Base-by-base conservation (phyloP, 768 basidiomycete genomes). In the Russula virescens region DNA sequence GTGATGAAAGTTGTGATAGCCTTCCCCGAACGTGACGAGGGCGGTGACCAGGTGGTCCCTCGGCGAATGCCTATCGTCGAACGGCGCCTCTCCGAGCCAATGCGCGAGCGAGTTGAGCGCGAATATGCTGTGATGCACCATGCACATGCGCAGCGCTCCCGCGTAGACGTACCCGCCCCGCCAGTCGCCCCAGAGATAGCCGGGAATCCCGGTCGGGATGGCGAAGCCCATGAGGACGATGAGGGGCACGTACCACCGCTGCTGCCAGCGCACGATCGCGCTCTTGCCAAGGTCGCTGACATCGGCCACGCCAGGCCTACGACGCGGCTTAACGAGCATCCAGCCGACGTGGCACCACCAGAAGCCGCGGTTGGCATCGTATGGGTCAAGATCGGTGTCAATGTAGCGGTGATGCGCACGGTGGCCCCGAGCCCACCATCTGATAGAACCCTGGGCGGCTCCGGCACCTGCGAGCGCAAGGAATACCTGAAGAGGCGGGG, bases 1-100 rank as follows among this genome's bases (percentile, higher is more conserved):
- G 72, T 96, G 94, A 77, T 96, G 93, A 83, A 94, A 95, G 76
- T 96, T 96, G 80, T 97, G 94, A 78, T 96, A 96, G 11, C 94
- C 94, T 73, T 97, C 94, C 54, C 94, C 94, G 69, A 94, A 87
- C 43, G 93, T 96, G 64, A 85, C 87, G 45, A 96, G 77, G 6
- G 94, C 94, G 38, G 92, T 94, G 72, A 94, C 73, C 65, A 95
- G 73, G 73, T 94, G 92, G 74, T 96, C 92, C 55, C 87, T 81
- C 18, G 94, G 93, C 18, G 90, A 89, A 75, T 93, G 91, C 78
- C 92, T 94, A 82, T 94, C 91, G 75, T 95, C 92, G 71, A 93
- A 95, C 31, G 92, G 90, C 19, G 88, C 77, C 63, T 94, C 93
- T 53, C 93, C 94, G 64, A 96, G 84, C 91, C 91, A 96, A 75